Base-by-base conservation (phyloP, 352 stramenopile species). In the Phytophthora podocarpi region DNA sequence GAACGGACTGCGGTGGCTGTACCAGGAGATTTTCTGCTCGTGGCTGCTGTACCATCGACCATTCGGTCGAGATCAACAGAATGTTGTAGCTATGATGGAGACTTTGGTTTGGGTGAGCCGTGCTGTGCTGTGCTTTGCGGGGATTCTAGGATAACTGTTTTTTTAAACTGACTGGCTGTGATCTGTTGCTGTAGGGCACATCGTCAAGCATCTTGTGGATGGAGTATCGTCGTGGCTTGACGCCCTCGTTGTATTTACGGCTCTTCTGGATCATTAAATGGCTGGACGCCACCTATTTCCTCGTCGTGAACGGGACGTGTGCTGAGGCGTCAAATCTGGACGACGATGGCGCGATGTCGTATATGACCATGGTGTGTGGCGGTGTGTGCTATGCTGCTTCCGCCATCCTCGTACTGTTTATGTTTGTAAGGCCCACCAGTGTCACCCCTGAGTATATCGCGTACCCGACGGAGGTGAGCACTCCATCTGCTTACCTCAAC, bases 171-270 rank as follows among this genome's bases (percentile, higher is more conserved):
- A n/a, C n/a, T n/a, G n/a, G n/a, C n/a, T n/a, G n/a, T n/a, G n/a
- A 31, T n/a, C 5, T 26, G 12, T 24, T 35, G 37, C 6, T 32
- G 9, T 26, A 84, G 76, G 75, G 74, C 4, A 85, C 68, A 57
- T 75, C 78, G 23, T 67, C 67, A 7, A 64, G 63, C 24, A 69
- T 90, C 30, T 70, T 92, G 18, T 92, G 82, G 82, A 92, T 92
- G 80, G 82, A 90, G 40, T 87, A 90, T 63, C 76, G 82, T 2
- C 80, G 82, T 10, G 78, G 79, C 13, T 56, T 78, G 36, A 81
- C 79, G 27, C 82, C 80, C 11, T 90, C 80, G 4, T 31, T 64
- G 32, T 72, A 82, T 23, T 55, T 92, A 37, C 79, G 80, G n/a
- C 34, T 72, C 27, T 87, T 89, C 34, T 92, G 82, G 82, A 30